Evolutionary conservation across 345 rosid genomes (phyloP).

Genomic region (Aegle marmelos): DNA sequence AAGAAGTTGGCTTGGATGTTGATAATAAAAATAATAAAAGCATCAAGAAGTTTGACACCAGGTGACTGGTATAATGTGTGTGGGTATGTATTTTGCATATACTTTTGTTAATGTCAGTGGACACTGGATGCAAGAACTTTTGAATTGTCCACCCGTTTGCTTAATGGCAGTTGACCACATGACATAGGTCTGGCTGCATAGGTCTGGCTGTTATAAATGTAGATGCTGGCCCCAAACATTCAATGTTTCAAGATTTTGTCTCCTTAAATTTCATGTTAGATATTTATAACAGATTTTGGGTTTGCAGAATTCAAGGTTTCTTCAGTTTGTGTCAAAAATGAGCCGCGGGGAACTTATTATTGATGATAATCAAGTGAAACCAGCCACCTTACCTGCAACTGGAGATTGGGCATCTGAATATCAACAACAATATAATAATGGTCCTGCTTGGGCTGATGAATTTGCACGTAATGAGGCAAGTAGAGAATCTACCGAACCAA

Average conservation of each 20-base stretch:
- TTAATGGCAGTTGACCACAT: neutral
- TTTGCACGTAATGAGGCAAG: conserved; percentile 57
- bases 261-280: conserved; percentile 7
- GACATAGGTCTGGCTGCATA: neutral
- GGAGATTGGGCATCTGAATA: conserved; percentile 93
- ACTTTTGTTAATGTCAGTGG: neutral
- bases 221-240: neutral
- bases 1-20: neutral
- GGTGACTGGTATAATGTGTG: neutral
- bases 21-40: neutral
- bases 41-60: neutral
- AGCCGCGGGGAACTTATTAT: conserved; percentile 97
- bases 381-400: conserved; percentile 39
- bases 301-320: conserved; percentile 95
- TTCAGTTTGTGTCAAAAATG: conserved; percentile 98
- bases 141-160: neutral
- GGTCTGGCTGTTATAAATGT: neutral
- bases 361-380: conserved; percentile 91
- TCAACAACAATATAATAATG: conserved; percentile 67
- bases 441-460: conserved; percentile 90
- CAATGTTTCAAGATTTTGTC: neutral
- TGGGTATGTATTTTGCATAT: neutral
- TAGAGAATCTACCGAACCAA: conserved; percentile 16
- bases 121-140: neutral
- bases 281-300: conserved; percentile 16